These are phyloP conservation scores for Diphasiastrum complanatum DNA, from an alignment of 83 land plant genomes.

Conservation along the genomic window DNA sequence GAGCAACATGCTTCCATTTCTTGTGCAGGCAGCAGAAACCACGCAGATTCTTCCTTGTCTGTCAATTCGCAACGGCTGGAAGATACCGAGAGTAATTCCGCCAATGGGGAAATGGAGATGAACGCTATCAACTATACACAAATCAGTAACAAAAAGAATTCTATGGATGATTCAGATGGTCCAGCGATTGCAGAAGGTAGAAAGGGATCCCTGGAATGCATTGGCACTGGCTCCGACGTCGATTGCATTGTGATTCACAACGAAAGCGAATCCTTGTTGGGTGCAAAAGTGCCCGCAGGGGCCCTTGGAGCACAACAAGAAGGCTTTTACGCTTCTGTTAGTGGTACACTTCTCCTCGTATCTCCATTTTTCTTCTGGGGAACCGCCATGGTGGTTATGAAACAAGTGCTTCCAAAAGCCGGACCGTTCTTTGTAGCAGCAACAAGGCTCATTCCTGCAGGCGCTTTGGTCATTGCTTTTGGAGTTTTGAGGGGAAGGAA, in stretches of 20 bases:
- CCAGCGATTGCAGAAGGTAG: too few species aligned
- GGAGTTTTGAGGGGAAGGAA: slow-evolving; percentile 46
- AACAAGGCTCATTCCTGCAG: slow-evolving; percentile 78
- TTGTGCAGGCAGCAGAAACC: too few species aligned
- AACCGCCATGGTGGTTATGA: slow-evolving; percentile 99
- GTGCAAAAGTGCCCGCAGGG: slow-evolving; percentile 19
- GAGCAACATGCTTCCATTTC: too few species aligned
- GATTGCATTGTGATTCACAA: slow-evolving; percentile 36
- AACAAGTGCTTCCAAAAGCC: slow-evolving; percentile 72
- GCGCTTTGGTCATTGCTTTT: slow-evolving; percentile 56
- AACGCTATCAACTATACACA: too few species aligned
- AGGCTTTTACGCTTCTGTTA: slow-evolving; percentile 10
- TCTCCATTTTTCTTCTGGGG: slow-evolving; percentile 99
- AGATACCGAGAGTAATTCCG: too few species aligned
- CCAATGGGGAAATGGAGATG: too few species aligned
- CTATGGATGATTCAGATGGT: too few species aligned
- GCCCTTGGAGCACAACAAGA: not conserved
- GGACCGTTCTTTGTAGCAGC: slow-evolving; percentile 88
- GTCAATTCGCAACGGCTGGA: too few species aligned
- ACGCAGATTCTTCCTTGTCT: too few species aligned
- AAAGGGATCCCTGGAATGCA: slow-evolving; percentile 43
- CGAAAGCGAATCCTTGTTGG: slow-evolving; percentile 5
- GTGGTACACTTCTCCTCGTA: slow-evolving; percentile 52
- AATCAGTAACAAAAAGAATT: too few species aligned
- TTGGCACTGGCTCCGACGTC: slow-evolving; percentile 50